Base-by-base conservation (phyloP, 2,329 filamentous ascomycete species). In the Bipolaris zeicola region DNA sequence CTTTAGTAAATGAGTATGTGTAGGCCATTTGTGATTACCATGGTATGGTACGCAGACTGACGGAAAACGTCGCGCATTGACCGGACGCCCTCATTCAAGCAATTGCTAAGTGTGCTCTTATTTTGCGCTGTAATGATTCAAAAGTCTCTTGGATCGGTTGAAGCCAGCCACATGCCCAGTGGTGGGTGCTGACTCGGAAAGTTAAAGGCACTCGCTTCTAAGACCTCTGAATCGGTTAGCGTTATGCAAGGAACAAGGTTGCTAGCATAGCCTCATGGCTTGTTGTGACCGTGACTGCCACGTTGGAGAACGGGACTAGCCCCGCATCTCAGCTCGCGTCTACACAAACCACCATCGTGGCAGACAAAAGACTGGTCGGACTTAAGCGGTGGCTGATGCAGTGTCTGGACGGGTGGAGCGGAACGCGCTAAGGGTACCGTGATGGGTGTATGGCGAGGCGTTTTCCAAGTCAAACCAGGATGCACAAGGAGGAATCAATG, bases 251-350 rank as follows among this genome's bases (percentile, higher is more conserved):
- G 36, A 44, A 56, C 53, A 42, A 39, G 31, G 39, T n/a, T 42
- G 22, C 11, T 26, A 42, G 18, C 20, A 51, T 57, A 34, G 45
- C 41, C 34, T 54, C 36, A 16, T 39, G 28, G 28, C 28, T 13
- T 13, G 28, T 31, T 31, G 10, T 31, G 26, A 28, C 26, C 26
- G 18, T 48, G 36, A 34, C 36, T 41, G 45, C 42, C 33, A 31
- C 22, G 50, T 38, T 54, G 50, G 28, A 47, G 5, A 24, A 28
- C 24, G 37, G 41, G 45, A 57, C 33, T 34, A 39, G 50, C 50
- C 37, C 50, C 55, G 36, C 45, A 49, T 36, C 34, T 54, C 55
- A 57, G 55, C 55, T 45, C 46, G 50, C 36, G 3, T 50, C 50
- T 54, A 11, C 44, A 45, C 44, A 45, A 28, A 54, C 26, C 36